Percentiles rank a stretch among this genome's conserved stretches.
Conservation (phyloP, 2,329 filamentous ascomycete species). For the Apiospora phragmitis region DNA sequence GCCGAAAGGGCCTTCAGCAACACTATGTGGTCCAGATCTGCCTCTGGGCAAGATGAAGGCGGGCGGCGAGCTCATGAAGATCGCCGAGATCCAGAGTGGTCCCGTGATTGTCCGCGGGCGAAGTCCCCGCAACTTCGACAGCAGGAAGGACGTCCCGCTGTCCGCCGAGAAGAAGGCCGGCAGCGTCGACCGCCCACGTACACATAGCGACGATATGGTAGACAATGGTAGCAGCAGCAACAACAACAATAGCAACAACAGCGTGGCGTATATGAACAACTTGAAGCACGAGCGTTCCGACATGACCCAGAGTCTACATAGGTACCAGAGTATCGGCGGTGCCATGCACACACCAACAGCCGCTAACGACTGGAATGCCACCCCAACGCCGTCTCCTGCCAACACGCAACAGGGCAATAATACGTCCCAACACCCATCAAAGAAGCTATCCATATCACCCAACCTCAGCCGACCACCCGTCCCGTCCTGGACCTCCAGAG, state of each 20-base stretch:
- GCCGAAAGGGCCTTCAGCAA: slow-evolving; percentile 91
- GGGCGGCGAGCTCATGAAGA: slow-evolving; percentile 65
- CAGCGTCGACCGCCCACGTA: slow-evolving; percentile 47
- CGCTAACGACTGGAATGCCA: slow-evolving; percentile 18
- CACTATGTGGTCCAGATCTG: slow-evolving; percentile 90
- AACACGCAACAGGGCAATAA: slow-evolving; percentile 13
- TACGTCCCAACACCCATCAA: slow-evolving; percentile 43
- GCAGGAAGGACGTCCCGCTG: slow-evolving; percentile 62
- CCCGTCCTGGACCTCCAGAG: slow-evolving; percentile 45
- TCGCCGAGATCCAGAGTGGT: slow-evolving; percentile 85
- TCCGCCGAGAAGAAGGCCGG: slow-evolving; percentile 48
- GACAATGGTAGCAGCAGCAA: neutral
- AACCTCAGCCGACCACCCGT: slow-evolving; percentile 53
- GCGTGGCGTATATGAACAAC: slow-evolving; percentile 17
- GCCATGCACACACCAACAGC: slow-evolving; percentile 29
- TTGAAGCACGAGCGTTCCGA: slow-evolving; percentile 34
- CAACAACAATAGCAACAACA: neutral
- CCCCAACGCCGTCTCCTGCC: neutral
- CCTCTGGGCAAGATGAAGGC: slow-evolving; percentile 72
- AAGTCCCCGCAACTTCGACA: slow-evolving; percentile 92
- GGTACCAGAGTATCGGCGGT: slow-evolving; percentile 23
- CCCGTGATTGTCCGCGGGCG: slow-evolving; percentile 94
- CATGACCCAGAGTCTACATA: slow-evolving; percentile 24
- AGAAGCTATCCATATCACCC: slow-evolving; percentile 55
- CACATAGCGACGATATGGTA: slow-evolving; percentile 31